phyloP scores from a whole-genome alignment of 129 eudicot genomes.

The Scalesia atractyloides region DNA sequence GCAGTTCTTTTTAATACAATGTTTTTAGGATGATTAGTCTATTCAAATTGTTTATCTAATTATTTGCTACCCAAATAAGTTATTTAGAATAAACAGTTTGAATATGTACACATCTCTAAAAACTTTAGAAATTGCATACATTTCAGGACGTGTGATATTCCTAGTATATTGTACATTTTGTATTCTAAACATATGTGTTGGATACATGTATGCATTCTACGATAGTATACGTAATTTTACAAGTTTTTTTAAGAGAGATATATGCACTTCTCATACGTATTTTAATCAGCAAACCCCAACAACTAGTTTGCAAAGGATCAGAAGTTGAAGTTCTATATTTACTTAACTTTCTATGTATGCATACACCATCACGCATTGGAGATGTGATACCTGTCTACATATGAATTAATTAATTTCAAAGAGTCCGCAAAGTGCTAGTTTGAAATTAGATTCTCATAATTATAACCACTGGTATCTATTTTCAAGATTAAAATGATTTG shows the following conservation, averaged over 20 bases:
- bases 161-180: not conserved
- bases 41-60: not conserved
- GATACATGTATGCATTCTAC: too few relatives aligned
- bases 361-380: not conserved
- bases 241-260: too few relatives aligned
- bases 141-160: not conserved
- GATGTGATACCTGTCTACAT: not conserved
- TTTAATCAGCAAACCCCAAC: too few relatives aligned
- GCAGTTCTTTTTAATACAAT: too few relatives aligned
- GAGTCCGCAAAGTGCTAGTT: conserved; percentile 13
- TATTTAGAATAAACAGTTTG: not conserved
- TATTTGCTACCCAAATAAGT: not conserved
- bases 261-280: too few relatives aligned
- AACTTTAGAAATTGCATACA: not conserved
- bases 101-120: too few relatives aligned
- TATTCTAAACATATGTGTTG: not conserved
- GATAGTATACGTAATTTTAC: not conserved
- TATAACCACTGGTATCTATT: conserved; percentile 29
- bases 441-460: conserved; percentile 34
- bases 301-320: too few relatives aligned
- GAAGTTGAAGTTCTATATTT: too few relatives aligned
- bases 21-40: too few relatives aligned
- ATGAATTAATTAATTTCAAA: not conserved
- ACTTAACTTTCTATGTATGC: conserved; percentile 1
- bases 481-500: conserved; percentile 31